Conservation (phyloP, 768 basidiomycete species). For the Paxillus involutus region DNA sequence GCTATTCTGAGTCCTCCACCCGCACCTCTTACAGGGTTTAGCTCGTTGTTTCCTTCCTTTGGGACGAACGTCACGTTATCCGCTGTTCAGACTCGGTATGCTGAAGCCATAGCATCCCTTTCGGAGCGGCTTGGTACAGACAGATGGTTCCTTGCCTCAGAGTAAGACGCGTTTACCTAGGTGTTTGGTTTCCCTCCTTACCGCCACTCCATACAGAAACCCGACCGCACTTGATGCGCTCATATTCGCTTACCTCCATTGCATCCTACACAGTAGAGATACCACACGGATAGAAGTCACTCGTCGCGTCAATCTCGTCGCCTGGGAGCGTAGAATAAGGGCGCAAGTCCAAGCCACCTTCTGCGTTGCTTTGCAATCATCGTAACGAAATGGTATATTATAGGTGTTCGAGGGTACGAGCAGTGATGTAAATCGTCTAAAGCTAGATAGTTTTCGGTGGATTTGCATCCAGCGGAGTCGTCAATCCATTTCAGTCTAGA, state of each 20-base stretch:
- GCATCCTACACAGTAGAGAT: conserved; percentile 48
- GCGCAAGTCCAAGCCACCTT: conserved; percentile 57
- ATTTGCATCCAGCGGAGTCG: not conserved
- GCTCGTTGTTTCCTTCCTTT: conserved; percentile 58
- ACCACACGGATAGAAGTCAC: conserved; percentile 61
- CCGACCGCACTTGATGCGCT: conserved; percentile 84
- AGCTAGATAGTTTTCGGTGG: too few species aligned
- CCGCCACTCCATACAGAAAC: conserved; percentile 40
- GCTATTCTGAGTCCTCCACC: conserved; percentile 63
- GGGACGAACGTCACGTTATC: conserved; percentile 55
- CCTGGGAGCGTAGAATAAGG: conserved; percentile 76
- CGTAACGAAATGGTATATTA: conserved; percentile 16
- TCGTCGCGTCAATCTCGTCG: conserved; percentile 72
- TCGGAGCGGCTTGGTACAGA: conserved; percentile 75
- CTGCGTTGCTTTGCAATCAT: conserved; percentile 1
- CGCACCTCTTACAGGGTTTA: conserved; percentile 68
- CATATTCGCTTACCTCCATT: conserved; percentile 78
- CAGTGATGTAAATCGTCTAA: not conserved
- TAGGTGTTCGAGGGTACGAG: conserved; percentile 10
- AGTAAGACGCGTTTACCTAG: conserved; percentile 39
- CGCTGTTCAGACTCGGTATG: conserved; percentile 57
- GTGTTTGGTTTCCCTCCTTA: not conserved
- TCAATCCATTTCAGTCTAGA: conserved; percentile 8
- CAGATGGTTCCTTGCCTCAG: conserved; percentile 79
- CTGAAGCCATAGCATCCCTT: conserved; percentile 69